Conservation (phyloP, 257 asterid genomes). For the Penstemon barbatus region DNA sequence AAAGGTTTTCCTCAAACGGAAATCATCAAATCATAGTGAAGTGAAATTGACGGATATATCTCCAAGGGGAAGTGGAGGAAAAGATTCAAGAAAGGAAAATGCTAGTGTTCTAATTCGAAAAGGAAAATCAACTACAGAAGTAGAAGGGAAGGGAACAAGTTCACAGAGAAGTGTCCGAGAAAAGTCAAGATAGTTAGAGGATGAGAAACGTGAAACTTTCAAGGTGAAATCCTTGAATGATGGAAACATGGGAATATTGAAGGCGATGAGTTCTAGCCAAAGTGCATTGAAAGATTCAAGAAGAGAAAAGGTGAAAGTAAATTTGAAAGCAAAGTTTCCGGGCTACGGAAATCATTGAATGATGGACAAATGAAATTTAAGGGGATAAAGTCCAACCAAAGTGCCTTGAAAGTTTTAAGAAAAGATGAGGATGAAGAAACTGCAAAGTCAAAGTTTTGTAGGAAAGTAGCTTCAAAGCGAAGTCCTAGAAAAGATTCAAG, state of each 20-base stretch:
- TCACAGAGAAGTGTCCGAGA: neutral
- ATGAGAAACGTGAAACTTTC: neutral
- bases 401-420: neutral
- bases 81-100: neutral
- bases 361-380: neutral
- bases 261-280: no score
- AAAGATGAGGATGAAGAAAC: neutral
- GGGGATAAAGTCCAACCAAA: neutral
- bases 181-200: neutral
- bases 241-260: no score
- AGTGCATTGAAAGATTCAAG: no score
- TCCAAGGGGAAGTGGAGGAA: neutral
- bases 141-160: neutral
- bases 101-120: neutral
- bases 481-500: neutral
- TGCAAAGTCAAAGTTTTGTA: neutral
- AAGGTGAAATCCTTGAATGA: no score
- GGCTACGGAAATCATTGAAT: neutral
- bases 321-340: neutral
- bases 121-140: neutral
- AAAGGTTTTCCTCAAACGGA: no score
- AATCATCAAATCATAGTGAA: neutral
- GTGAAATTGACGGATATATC: neutral
- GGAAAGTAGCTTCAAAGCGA: neutral
- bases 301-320: no score